A percentile compares a stretch with the other conserved stretches of the same genome.
Conservation (phyloP, 441 rosid genomes). For the Croton laevigatus region DNA sequence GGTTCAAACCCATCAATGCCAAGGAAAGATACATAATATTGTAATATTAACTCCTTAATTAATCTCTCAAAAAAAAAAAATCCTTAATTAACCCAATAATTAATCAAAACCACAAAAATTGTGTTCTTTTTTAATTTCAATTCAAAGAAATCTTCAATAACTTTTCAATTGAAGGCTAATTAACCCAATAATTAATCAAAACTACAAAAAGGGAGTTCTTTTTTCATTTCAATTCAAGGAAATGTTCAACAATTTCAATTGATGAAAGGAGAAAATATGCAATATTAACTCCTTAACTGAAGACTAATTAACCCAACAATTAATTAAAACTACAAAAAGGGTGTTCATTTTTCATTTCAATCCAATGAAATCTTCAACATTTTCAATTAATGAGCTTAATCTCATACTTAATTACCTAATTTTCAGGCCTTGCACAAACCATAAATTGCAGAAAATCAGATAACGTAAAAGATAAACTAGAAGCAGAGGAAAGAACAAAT, state of each 20-base stretch:
- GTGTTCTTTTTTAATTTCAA: not conserved
- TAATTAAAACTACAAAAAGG: too few relatives aligned
- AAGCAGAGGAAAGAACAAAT: conserved; percentile 4
- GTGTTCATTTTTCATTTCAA: too few relatives aligned
- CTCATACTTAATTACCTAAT: too few relatives aligned
- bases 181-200: not conserved
- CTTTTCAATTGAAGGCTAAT: not conserved
- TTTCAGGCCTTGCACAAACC: not conserved
- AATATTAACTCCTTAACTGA: too few relatives aligned
- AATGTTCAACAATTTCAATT: not conserved
- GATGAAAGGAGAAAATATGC: not conserved
- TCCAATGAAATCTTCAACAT: too few relatives aligned
- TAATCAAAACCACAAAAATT: not conserved
- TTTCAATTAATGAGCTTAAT: too few relatives aligned
- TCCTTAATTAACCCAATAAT: not conserved
- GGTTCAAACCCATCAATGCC: not conserved
- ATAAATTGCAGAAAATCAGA: not conserved
- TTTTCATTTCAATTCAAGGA: not conserved
- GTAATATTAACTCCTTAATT: not conserved
- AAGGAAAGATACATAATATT: not conserved
- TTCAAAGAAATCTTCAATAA: not conserved
- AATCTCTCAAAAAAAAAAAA: too few relatives aligned
- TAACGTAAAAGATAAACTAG: not conserved
- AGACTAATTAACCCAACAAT: too few relatives aligned
- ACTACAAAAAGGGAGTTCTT: not conserved